phyloP scores from a whole-genome alignment of 2,329 filamentous ascomycete species.

The Venturia carpophila region DNA sequence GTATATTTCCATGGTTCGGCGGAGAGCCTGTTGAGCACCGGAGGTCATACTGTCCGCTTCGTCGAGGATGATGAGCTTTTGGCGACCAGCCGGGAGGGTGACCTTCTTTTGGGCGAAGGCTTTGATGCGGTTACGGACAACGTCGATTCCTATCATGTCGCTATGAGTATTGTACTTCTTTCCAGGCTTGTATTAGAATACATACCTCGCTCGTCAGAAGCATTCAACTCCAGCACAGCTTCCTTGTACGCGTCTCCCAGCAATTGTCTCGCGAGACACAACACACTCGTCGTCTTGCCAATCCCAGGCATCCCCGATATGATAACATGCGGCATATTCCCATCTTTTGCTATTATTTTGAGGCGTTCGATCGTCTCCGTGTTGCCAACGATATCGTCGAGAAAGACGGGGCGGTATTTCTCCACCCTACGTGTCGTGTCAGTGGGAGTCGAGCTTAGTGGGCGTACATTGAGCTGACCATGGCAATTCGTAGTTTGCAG shows the following conservation, averaged over 20 bases:
- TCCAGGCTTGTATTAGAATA: background rate
- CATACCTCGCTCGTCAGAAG: constrained; percentile 81
- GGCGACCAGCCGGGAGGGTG: constrained; percentile 78
- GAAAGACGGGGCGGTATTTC: constrained; percentile 90
- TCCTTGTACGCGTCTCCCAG: constrained; percentile 94
- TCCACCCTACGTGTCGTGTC: constrained; percentile 65
- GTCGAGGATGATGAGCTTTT: constrained; percentile 95
- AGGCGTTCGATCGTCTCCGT: constrained; percentile 94
- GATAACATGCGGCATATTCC: constrained; percentile 98
- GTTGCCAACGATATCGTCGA: constrained; percentile 96
- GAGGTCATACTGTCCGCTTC: constrained; percentile 96
- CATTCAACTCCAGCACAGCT: constrained; percentile 91
- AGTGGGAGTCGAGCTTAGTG: background rate
- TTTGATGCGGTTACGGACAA: constrained; percentile 95
- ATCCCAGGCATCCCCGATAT: constrained; percentile 99
- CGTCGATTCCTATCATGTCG: constrained; percentile 68
- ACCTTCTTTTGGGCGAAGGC: constrained; percentile 99
- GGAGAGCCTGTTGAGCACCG: constrained; percentile 88
- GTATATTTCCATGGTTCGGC: constrained; percentile 98
- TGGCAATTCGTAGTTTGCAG: constrained; percentile 64
- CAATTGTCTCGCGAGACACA: constrained; percentile 86
- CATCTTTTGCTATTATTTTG: constrained; percentile 97
- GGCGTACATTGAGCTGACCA: constrained; percentile 47
- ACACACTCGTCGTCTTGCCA: constrained; percentile 92
- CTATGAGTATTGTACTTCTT: background rate